A percentile compares a stretch with the other conserved stretches of the same genome.
Conservation (phyloP, 1,284 basidiomycete genomes). For the Ganoderma multipileum region DNA sequence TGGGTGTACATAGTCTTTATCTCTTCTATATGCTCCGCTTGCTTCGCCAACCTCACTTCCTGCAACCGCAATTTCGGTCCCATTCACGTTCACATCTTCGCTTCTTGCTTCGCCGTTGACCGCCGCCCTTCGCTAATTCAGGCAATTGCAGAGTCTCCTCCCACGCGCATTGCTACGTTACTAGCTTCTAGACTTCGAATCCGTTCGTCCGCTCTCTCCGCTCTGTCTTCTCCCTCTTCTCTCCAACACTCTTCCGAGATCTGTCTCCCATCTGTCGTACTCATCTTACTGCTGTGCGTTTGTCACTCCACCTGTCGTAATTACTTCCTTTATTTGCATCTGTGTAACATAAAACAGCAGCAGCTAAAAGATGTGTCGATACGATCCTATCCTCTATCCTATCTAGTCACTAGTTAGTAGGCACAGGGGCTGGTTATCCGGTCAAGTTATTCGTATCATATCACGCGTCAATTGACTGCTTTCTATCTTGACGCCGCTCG, state of each 20-base stretch:
- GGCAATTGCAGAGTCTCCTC: constrained; percentile 21
- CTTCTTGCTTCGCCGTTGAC: constrained; percentile 9
- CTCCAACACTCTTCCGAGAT: constrained; percentile 12
- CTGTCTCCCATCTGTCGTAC: constrained; percentile 29
- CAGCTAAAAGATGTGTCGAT: constrained; percentile 35
- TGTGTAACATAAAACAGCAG: constrained; percentile 32
- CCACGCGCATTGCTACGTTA: constrained; percentile 29
- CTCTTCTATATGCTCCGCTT: neutral
- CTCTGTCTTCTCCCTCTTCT: constrained; percentile 20
- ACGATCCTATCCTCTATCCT: constrained; percentile 28
- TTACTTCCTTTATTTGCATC: constrained; percentile 27
- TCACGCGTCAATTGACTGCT: constrained; percentile 10
- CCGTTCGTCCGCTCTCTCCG: constrained; percentile 31
- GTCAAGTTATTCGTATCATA: constrained; percentile 30
- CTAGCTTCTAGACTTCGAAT: constrained; percentile 29
- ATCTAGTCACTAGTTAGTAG: constrained; percentile 30
- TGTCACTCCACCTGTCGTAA: constrained; percentile 25
- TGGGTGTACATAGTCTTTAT: constrained; percentile 29
- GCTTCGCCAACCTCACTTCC: constrained; percentile 1
- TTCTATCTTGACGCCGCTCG: neutral
- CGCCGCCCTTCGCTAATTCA: constrained; percentile 3
- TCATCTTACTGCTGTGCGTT: constrained; percentile 32
- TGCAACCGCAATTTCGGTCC: constrained; percentile 7
- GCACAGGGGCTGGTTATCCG: constrained; percentile 30
- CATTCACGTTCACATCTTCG: constrained; percentile 14